These are phyloP conservation scores for Boletus rubescentipes DNA, from an alignment of 768 basidiomycete genomes.

Conservation along the genomic window DNA sequence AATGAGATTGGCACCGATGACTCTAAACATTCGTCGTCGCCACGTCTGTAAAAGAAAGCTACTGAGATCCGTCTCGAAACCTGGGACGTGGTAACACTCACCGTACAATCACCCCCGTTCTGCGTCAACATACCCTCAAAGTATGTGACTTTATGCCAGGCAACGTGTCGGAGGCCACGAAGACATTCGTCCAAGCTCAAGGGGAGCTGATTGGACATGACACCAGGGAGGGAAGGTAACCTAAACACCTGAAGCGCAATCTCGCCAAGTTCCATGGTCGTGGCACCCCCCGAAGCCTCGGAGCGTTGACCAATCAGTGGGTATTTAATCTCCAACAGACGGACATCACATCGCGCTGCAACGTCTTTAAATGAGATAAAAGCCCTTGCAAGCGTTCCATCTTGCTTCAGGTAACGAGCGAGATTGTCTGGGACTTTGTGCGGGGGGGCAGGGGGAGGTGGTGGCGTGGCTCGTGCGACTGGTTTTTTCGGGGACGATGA, in stretches of 20 bases:
- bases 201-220: constrained; percentile 74
- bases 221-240: constrained; percentile 83
- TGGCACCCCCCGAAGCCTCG: constrained; percentile 50
- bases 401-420: constrained; percentile 77
- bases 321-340: constrained; percentile 78
- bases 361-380: constrained; percentile 90
- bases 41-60: constrained; percentile 51
- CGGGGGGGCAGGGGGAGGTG: constrained; percentile 35
- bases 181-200: constrained; percentile 92
- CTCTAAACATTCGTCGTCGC: constrained; percentile 78
- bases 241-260: constrained; percentile 89
- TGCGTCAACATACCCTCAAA: constrained; percentile 93
- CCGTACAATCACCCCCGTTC: constrained; percentile 88
- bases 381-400: constrained; percentile 85
- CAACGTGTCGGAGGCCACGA: constrained; percentile 82
- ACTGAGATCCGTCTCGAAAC: background rate
- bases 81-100: constrained; percentile 40
- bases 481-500: constrained; percentile 73
- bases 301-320: constrained; percentile 77
- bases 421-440: constrained; percentile 69
- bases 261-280: constrained; percentile 78
- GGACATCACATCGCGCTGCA: constrained; percentile 77
- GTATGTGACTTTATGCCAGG: constrained; percentile 94
- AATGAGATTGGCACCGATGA: constrained; percentile 83
- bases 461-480: constrained; percentile 40